phyloP scores from a whole-genome alignment of 2,329 filamentous ascomycete species.

The Ceratocystis harringtonii region DNA sequence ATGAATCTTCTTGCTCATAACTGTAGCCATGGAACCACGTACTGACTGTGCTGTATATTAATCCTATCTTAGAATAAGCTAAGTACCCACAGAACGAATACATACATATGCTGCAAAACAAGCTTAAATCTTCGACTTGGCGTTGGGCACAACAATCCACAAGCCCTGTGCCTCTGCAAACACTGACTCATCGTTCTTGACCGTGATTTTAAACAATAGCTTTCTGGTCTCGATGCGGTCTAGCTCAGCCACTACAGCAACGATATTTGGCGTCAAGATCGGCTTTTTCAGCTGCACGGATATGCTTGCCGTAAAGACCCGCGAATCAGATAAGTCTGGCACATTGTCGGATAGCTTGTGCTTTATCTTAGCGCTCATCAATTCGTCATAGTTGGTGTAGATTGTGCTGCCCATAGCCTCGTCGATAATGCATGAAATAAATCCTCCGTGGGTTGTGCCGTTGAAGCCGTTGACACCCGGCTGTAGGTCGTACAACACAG shows the following conservation, averaged over 20 bases:
- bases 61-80: no score
- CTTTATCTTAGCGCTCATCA: slow-evolving; percentile 11
- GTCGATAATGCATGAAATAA: slow-evolving; percentile 21
- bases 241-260: slow-evolving; percentile 18
- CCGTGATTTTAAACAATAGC: slow-evolving; percentile 17
- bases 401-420: slow-evolving; percentile 22
- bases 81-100: no score
- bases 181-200: slow-evolving; percentile 12
- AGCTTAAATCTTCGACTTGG: slow-evolving; percentile 8
- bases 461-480: slow-evolving; percentile 21
- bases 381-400: slow-evolving; percentile 19
- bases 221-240: slow-evolving; percentile 18
- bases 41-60: neutral
- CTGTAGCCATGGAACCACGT: neutral
- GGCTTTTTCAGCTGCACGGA: slow-evolving; percentile 18
- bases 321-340: slow-evolving; percentile 4
- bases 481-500: slow-evolving; percentile 20
- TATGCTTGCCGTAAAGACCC: slow-evolving; percentile 18
- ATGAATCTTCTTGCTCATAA: neutral
- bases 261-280: slow-evolving; percentile 17
- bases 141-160: slow-evolving; percentile 8
- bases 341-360: slow-evolving; percentile 14
- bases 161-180: slow-evolving; percentile 10
- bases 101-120: neutral
- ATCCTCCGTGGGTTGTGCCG: slow-evolving; percentile 21